A percentile compares a stretch with the other conserved stretches of the same genome.
Evolutionary conservation across 345 rosid species (phyloP).

Genomic region (Laguncularia racemosa): DNA sequence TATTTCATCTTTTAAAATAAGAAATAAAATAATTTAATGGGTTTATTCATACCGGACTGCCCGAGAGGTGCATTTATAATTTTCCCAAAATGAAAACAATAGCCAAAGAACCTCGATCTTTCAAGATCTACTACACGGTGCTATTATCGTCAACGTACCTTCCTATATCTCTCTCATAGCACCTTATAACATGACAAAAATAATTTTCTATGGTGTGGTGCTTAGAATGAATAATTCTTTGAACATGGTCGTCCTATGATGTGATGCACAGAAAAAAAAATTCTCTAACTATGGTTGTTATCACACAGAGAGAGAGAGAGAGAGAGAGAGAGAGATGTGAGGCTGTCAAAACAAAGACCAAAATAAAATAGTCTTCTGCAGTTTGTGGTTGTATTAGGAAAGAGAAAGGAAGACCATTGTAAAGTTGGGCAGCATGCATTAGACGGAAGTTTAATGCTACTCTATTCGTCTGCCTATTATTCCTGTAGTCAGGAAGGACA

Average conservation of each 20-base stretch:
- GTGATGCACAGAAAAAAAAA: too few species aligned
- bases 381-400: background rate
- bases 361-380: slow-evolving; percentile 1
- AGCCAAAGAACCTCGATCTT: too few species aligned
- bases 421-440: background rate
- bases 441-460: slow-evolving; percentile 7
- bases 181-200: background rate
- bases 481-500: background rate
- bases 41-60: too few species aligned
- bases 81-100: too few species aligned
- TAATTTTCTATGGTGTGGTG: background rate
- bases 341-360: slow-evolving; percentile 20
- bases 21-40: too few species aligned
- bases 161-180: too few species aligned
- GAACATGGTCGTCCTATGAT: slow-evolving; percentile 8
- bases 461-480: slow-evolving; percentile 10
- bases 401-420: background rate
- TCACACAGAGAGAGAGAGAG: slow-evolving; percentile 2
- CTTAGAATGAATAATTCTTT: background rate
- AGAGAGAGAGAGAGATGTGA: slow-evolving; percentile 16
- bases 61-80: too few species aligned
- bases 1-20: too few species aligned
- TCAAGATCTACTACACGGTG: too few species aligned
- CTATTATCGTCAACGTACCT: too few species aligned
- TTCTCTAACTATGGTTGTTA: slow-evolving; percentile 9